Percentiles rank a stretch among this genome's conserved stretches.
These are phyloP conservation scores for Jaapia argillacea DNA, from an alignment of 768 basidiomycete genomes.

Conservation along the genomic window DNA sequence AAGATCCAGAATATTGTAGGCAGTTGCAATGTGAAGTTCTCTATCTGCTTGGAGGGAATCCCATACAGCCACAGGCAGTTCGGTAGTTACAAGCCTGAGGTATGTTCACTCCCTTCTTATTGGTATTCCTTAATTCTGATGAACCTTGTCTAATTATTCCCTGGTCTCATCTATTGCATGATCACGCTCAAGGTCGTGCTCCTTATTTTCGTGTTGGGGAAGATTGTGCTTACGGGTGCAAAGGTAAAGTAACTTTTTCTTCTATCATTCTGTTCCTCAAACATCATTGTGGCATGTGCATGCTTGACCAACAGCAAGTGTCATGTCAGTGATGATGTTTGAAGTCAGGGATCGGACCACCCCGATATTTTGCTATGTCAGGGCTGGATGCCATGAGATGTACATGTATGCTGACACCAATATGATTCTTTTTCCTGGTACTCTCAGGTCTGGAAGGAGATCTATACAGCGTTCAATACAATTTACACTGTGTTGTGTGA, in stretches of 20 bases:
- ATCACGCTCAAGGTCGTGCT: conserved; percentile 99
- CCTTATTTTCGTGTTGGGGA: conserved; percentile 97
- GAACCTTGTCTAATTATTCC: conserved; percentile 67
- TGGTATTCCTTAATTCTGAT: neutral
- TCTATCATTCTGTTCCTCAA: conserved; percentile 27
- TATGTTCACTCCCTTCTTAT: conserved; percentile 22
- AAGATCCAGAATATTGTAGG: conserved; percentile 99
- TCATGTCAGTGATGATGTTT: too few species aligned
- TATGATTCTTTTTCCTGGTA: too few species aligned
- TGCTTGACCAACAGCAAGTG: too few species aligned
- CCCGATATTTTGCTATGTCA: too few species aligned
- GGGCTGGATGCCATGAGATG: neutral
- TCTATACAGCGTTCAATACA: conserved; percentile 98
- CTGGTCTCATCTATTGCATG: conserved; percentile 98
- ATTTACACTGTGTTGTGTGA: conserved; percentile 97
- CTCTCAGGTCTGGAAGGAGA: conserved; percentile 90
- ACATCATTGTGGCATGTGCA: too few species aligned
- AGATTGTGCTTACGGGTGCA: conserved; percentile 97
- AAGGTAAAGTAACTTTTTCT: conserved; percentile 54
- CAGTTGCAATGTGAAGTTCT: conserved; percentile 97
- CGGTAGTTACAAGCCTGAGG: conserved; percentile 97
- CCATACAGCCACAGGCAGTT: conserved; percentile 98
- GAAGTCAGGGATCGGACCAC: too few species aligned
- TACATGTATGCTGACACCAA: neutral
- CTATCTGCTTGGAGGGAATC: conserved; percentile 93